A percentile compares a stretch with the other conserved stretches of the same genome.
These are phyloP conservation scores for Sphagnum tenellum DNA, from an alignment of 225 moss, liverwort and hornwort genomes.

Conservation along the genomic window DNA sequence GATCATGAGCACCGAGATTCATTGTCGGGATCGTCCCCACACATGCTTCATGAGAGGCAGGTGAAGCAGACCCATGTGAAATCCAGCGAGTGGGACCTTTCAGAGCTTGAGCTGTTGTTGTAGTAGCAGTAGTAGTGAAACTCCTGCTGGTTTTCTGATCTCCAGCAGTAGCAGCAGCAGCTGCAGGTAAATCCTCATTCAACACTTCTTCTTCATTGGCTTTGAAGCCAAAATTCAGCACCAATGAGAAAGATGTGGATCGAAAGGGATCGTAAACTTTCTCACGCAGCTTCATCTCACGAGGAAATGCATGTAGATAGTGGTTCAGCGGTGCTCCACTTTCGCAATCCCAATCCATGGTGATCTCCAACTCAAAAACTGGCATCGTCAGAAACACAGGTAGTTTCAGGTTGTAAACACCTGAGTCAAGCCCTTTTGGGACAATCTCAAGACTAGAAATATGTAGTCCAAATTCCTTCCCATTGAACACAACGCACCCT, in stretches of 20 bases:
- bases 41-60: slow-evolving; percentile 43
- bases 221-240: slow-evolving; percentile 74
- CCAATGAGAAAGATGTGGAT: slow-evolving; percentile 83
- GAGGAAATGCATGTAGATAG: slow-evolving; percentile 87
- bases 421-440: slow-evolving; percentile 34
- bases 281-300: slow-evolving; percentile 55
- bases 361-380: slow-evolving; percentile 73
- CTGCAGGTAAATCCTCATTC: slow-evolving; percentile 14
- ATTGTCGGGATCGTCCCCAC: slow-evolving; percentile 52
- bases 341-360: slow-evolving; percentile 97
- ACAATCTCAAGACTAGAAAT: slow-evolving; percentile 50
- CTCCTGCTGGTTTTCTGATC: too few species aligned
- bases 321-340: slow-evolving; percentile 78
- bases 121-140: too few species aligned
- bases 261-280: slow-evolving; percentile 78
- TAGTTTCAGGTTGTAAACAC: slow-evolving; percentile 45
- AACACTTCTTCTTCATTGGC: slow-evolving; percentile 39
- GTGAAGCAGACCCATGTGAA: slow-evolving; percentile 41
- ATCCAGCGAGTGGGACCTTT: slow-evolving; percentile 39
- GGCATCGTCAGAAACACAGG: slow-evolving; percentile 72
- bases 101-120: too few species aligned
- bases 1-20: slow-evolving; percentile 74
- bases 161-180: too few species aligned
- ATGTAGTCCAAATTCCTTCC: slow-evolving; percentile 53
- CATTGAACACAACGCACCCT: slow-evolving; percentile 77